Percentiles rank a stretch among this genome's conserved stretches.
Conservation (phyloP, 805 yeast species). For the Kuraishia hungarica region DNA sequence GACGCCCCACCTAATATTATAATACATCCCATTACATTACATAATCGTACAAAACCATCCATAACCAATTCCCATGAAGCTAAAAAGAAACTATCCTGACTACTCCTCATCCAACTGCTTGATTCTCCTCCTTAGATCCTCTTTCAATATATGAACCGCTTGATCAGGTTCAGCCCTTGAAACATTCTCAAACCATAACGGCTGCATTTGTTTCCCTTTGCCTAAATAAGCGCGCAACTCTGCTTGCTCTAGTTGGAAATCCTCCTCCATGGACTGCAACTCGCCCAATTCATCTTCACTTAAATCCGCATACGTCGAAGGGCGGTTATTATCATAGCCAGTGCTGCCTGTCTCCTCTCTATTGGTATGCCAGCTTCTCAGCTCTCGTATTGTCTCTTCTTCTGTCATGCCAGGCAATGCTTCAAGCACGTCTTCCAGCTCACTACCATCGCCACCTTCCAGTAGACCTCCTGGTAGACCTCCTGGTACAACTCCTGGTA, state of each 20-base stretch:
- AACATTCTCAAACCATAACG: not conserved
- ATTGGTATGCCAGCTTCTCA: not conserved
- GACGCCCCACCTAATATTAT: too few species aligned
- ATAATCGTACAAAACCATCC: slow-evolving; percentile 1
- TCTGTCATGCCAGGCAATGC: slow-evolving; percentile 15
- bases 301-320: slow-evolving; percentile 9
- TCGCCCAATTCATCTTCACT: slow-evolving; percentile 21
- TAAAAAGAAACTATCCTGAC: too few species aligned
- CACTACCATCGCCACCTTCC: not conserved
- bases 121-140: slow-evolving; percentile 8
- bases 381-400: slow-evolving; percentile 9
- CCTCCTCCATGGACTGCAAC: slow-evolving; percentile 23
- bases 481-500: too few species aligned
- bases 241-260: slow-evolving; percentile 17
- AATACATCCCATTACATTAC: not conserved
- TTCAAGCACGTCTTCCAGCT: slow-evolving; percentile 7
- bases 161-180: slow-evolving; percentile 1
- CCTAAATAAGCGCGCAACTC: not conserved
- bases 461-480: too few species aligned
- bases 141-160: not conserved
- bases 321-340: not conserved
- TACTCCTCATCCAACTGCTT: slow-evolving; percentile 2
- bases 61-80: slow-evolving; percentile 3
- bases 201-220: not conserved
- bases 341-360: not conserved